Evolutionary conservation across 768 basidiomycete genomes (phyloP).

Genomic region (Phanerodontia chrysosporium): DNA sequence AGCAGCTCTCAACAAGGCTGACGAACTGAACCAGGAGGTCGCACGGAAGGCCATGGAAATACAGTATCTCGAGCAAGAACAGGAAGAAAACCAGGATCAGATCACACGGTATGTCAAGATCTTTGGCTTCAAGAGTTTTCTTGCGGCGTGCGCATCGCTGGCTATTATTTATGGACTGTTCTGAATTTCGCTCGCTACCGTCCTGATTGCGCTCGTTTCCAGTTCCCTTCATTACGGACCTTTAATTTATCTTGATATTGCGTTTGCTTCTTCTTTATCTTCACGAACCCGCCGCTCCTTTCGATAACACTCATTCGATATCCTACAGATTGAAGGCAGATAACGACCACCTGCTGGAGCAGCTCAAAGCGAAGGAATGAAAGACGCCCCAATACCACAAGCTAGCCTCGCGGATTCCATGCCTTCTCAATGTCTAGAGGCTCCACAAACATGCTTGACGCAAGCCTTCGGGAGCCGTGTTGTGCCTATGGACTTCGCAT

Average conservation of each 20-base stretch:
- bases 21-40: constrained; percentile 57
- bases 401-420: constrained; percentile 33
- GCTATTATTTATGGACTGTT: constrained; percentile 47
- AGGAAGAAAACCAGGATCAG: constrained; percentile 71
- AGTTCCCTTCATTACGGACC: constrained; percentile 10
- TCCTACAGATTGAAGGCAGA: constrained; percentile 64
- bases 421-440: constrained; percentile 8
- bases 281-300: constrained; percentile 22
- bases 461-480: not conserved
- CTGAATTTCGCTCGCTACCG: constrained; percentile 17
- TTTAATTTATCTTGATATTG: constrained; percentile 11
- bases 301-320: constrained; percentile 9
- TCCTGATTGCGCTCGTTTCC: constrained; percentile 18
- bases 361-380: constrained; percentile 29
- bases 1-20: constrained; percentile 40
- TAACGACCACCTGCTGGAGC: constrained; percentile 43
- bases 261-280: constrained; percentile 31
- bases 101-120: constrained; percentile 73
- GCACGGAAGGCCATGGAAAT: constrained; percentile 78
- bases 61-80: constrained; percentile 67
- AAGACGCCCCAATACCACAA: constrained; percentile 3
- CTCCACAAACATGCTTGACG: not conserved
- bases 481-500: not conserved
- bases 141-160: constrained; percentile 47
- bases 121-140: constrained; percentile 55